Base-by-base conservation (phyloP, 164 flowering plant species). In the Macadamia integrifolia region DNA sequence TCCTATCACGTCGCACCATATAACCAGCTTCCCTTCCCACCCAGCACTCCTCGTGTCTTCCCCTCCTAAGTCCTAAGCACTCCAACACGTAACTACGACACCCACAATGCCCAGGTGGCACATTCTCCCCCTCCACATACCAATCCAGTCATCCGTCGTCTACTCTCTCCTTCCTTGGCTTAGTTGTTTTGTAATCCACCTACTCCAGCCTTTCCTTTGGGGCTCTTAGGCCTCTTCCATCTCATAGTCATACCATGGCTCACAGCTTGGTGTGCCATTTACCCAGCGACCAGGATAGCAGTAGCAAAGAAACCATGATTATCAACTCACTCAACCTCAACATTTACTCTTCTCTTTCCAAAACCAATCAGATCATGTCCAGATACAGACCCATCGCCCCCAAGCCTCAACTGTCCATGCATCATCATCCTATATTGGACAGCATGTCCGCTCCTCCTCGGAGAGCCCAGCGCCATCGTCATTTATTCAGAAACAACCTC, bases 301-400 rank as follows among this genome's bases (percentile, higher is more conserved):
- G 57, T 2, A 53, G 13, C n/a, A 53, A 14, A 17, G 57, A 53
- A 53, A 60, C 55, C 71, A 79, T 72, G 77, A 86, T 86, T 87
- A 81, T 87, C 64, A 82, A 82, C 62, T 69, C 90, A 1, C 62
- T 84, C 32, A 80, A 75, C 63, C 62, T 84, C 32, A 80, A 75
- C 63, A 76, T 85, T 56, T 76, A 77, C 80, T 31, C 80, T 23
- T 42, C 80, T 35, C 62, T 87, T 0, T 78, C 88, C 0, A 88
- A 84, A 71, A 85, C 90, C 0, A 97, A 94, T 18, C 86, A 94
- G 82, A 94, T 94, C 71, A 73, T 94, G 91, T 87, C 98, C 2
- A 76, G 92, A 76, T 94, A 92, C 80, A 69, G 97, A 64, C 98
- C 97, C 65, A 94, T 94, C 43, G 98, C 97, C 1, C 98, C 98